Percentiles rank a stretch among this genome's conserved stretches.
These are phyloP conservation scores for Acacia confusa DNA, from an alignment of 306 rosid genomes.

Conservation along the genomic window DNA sequence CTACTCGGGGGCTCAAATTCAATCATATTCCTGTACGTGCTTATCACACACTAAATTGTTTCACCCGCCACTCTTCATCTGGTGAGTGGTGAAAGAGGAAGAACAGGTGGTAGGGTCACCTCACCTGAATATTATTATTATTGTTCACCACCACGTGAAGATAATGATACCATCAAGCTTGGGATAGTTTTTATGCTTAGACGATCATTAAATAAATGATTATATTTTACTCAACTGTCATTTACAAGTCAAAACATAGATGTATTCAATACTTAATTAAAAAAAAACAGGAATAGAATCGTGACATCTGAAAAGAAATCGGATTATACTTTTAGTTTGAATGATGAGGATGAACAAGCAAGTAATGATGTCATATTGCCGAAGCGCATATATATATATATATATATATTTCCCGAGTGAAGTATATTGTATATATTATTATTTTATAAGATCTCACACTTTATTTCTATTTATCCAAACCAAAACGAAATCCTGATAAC, in stretches of 20 bases:
- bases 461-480: constrained; percentile 29
- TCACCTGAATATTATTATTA: not conserved
- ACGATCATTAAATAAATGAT: not conserved
- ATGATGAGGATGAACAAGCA: not conserved
- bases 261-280: not conserved
- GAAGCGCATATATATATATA: too few species aligned
- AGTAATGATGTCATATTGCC: not conserved
- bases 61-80: not conserved
- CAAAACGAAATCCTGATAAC: constrained; percentile 81
- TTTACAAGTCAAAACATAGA: not conserved
- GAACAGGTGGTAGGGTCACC: not conserved
- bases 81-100: not conserved
- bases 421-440: too few species aligned
- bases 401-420: too few species aligned
- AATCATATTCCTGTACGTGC: not conserved
- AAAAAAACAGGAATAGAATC: too few species aligned
- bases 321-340: not conserved
- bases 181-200: not conserved
- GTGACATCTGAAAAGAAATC: too few species aligned
- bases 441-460: too few species aligned
- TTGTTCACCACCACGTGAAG: not conserved
- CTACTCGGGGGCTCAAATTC: not conserved
- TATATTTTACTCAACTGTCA: not conserved
- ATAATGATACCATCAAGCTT: not conserved
- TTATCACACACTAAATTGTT: not conserved